Base-by-base conservation (phyloP, 2,329 filamentous ascomycete species). In the Colletotrichum sp. region DNA sequence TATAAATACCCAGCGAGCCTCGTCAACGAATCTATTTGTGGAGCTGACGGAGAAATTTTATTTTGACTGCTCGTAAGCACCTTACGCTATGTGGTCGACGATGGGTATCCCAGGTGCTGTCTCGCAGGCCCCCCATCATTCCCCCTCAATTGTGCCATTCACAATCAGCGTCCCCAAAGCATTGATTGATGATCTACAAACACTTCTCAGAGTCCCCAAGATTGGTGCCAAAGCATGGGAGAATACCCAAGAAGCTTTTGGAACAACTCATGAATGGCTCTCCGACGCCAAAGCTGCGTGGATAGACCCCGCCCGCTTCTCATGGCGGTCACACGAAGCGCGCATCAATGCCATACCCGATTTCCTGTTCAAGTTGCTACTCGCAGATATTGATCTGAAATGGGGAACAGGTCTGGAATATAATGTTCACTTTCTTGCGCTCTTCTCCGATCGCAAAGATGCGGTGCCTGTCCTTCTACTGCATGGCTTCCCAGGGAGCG, bases 21-120 rank as follows among this genome's bases (percentile, higher is more conserved):
- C 15, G 0, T 26, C 6, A 0, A 24, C 52, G 5, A 26, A 0
- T 26, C 0, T 0, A 12, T 16, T 55, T 43, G 36, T 6, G 16
- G 16, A 18, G 16, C 0, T 18, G 4, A 24, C 24, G 24, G 24
- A 24, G 24, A 24, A 24, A 43, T 18, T 43, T 18, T n/a, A 1
- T 0, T 43, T 43, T 2, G 21, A 58, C 15, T 58, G 5, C 15
- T 58, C 9, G 38, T 9, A 0, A 43, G 18, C 38, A 43, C 18
- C 38, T 43, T 43, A 43, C 0, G 0, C 8, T 10, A 43, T 0
- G 0, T 57, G 52, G 6, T 57, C 12, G 24, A 0, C 16, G 28
- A 18, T 34, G 26, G 13, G 0, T 0, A 34, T 15, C 0, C 18
- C 58, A 34, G 8, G 0, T 8, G 0, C 0, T 13, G 0, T 61